Base-by-base conservation (phyloP, 306 rosid species). In the Fagus crenata region DNA sequence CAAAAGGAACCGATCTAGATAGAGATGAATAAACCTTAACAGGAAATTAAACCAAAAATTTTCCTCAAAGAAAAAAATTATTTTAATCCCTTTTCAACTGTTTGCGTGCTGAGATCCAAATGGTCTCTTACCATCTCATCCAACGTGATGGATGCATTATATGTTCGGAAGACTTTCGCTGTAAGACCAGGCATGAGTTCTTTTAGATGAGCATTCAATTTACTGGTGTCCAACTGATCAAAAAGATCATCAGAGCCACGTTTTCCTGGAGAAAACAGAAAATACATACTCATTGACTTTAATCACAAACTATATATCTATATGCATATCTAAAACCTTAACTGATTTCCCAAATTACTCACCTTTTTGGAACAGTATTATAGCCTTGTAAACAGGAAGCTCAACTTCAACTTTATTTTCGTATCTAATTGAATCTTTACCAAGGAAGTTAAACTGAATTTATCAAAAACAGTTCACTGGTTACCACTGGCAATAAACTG, bases 131-230 rank as follows among this genome's bases (percentile, higher is more conserved):
- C 99, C 90, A 87, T 91, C 69, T 89, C 88, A 86, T 96, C 98
- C 85, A 96, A 86, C 28, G 98, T 91, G 85, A 96, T 84, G 41
- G 99, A 96, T 33, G 99, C 98, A 83, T 96, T 96, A 80, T 81
- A 92, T 69, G 99, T 96, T 87, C 99, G 94, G 81, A 93, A 96
- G 49, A 96, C 98, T 89, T 96, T 96, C 9, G 99, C 99, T 33
- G 98, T 96, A 67, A 96, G 89, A 70, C 99, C 99, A 59, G 97
- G 97, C 99, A 93, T 96, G 82, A 91, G 88, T 80, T 96, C 97
- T 89, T 96, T 96, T 76, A 96, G 86, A 85, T 96, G 97, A 71
- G 96, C 83, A 89, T 96, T 96, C 77, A 96, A 83, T 85, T 91
- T 96, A 86, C 54, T 87, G 71, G 98, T 96, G 89, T 96, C 98